Evolutionary conservation across 495 filamentous ascomycete species (phyloP).

Genomic region (Aspergillus ellipticus): DNA sequence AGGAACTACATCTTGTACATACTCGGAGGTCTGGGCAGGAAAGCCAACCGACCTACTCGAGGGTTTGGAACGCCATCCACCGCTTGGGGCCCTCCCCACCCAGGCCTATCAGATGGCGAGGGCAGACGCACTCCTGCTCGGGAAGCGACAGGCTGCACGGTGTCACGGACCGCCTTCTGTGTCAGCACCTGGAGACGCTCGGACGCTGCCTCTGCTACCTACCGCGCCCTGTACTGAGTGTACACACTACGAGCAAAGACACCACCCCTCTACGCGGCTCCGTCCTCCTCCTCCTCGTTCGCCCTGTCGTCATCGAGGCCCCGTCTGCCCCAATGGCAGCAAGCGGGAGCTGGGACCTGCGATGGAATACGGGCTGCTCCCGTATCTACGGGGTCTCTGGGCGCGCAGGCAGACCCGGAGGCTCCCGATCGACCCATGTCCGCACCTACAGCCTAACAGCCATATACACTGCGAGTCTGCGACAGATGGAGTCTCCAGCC

Average conservation of each 20-base stretch:
- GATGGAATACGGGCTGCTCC: no score
- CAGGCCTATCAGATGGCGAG: conserved; percentile 14
- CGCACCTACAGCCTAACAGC: no score
- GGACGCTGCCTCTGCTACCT: conserved; percentile 3
- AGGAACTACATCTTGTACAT: not conserved
- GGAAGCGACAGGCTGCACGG: conserved; percentile 25
- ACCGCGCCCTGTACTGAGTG: no score
- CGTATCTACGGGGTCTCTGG: no score
- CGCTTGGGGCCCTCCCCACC: not conserved
- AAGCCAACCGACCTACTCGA: not conserved
- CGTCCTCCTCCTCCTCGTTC: not conserved
- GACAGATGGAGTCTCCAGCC: no score
- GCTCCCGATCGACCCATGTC: no score
- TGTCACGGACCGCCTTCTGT: conserved; percentile 27
- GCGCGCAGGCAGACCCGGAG: no score
- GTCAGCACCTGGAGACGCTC: conserved; percentile 18
- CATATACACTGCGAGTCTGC: no score
- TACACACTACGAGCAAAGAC: no score
- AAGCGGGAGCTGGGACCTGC: no score
- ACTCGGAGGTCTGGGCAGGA: no score
- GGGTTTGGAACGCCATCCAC: not conserved
- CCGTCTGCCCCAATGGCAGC: no score
- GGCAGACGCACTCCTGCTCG: conserved; percentile 11
- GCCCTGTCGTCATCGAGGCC: not conserved
- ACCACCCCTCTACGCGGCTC: not conserved